phyloP scores from a whole-genome alignment of 768 basidiomycete genomes.

The Lactarius akahatsu region DNA sequence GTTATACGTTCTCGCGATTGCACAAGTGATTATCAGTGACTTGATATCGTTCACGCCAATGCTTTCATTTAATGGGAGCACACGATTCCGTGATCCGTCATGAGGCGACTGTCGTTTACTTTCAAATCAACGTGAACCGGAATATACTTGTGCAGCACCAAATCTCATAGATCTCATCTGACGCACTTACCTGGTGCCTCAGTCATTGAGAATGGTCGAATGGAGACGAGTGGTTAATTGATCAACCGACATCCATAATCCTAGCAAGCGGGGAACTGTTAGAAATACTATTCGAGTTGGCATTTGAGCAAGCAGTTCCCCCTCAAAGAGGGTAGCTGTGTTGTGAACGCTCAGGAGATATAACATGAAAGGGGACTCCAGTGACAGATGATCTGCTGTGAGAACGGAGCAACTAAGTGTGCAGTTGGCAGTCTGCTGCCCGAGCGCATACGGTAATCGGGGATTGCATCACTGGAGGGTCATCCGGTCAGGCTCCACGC shows the following conservation, averaged over 20 bases:
- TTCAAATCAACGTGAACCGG: neutral
- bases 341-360: neutral
- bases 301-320: neutral
- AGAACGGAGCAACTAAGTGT: too few species aligned
- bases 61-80: neutral
- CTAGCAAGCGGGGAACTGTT: neutral
- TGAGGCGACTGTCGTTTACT: neutral
- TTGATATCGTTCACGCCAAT: too few species aligned
- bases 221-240: neutral
- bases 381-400: too few species aligned
- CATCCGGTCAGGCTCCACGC: too few species aligned
- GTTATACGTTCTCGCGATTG: too few species aligned
- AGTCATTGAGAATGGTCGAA: neutral
- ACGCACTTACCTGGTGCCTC: neutral
- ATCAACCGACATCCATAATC: neutral
- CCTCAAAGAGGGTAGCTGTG: too few species aligned
- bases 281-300: neutral
- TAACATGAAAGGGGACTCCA: too few species aligned
- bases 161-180: neutral
- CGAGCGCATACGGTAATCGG: too few species aligned
- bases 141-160: neutral
- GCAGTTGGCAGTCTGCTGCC: neutral
- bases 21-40: too few species aligned
- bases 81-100: neutral
- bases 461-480: too few species aligned